These are phyloP conservation scores for Micromonas commoda DNA, from an alignment of 139 green algal species.

Conservation along the genomic window DNA sequence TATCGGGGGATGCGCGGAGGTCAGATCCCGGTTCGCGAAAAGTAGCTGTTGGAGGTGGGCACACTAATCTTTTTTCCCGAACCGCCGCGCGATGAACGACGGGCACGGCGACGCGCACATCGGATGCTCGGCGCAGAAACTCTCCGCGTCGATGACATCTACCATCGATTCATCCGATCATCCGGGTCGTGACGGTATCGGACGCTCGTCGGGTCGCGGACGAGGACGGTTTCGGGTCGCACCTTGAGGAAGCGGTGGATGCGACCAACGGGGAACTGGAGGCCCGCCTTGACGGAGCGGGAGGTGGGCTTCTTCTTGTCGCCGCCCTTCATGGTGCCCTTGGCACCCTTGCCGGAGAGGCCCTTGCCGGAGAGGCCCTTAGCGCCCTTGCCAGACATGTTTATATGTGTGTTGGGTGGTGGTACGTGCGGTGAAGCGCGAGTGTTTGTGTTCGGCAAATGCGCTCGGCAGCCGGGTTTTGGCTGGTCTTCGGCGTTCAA, in stretches of 20 bases:
- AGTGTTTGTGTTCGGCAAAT: not conserved
- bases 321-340: slow-evolving; percentile 72
- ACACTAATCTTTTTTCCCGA: too few relatives aligned
- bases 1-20: not conserved
- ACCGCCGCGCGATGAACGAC: too few relatives aligned
- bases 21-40: not conserved
- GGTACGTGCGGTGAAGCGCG: not conserved
- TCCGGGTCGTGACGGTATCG: too few relatives aligned
- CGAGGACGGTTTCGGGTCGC: not conserved
- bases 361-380: slow-evolving; percentile 56
- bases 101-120: too few relatives aligned
- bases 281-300: slow-evolving; percentile 72
- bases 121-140: too few relatives aligned
- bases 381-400: slow-evolving; percentile 27
- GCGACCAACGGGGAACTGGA: slow-evolving; percentile 94
- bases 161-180: too few relatives aligned
- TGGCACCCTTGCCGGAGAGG: slow-evolving; percentile 80
- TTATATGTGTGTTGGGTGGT: not conserved
- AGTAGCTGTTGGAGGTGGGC: not conserved
- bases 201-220: too few relatives aligned
- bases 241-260: slow-evolving; percentile 97
- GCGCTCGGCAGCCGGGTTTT: too few relatives aligned
- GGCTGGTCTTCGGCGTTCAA: too few relatives aligned
- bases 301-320: slow-evolving; percentile 66
- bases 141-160: too few relatives aligned